Base-by-base conservation (phyloP, 257 asterid genomes). In the Forsythia viridissima region DNA sequence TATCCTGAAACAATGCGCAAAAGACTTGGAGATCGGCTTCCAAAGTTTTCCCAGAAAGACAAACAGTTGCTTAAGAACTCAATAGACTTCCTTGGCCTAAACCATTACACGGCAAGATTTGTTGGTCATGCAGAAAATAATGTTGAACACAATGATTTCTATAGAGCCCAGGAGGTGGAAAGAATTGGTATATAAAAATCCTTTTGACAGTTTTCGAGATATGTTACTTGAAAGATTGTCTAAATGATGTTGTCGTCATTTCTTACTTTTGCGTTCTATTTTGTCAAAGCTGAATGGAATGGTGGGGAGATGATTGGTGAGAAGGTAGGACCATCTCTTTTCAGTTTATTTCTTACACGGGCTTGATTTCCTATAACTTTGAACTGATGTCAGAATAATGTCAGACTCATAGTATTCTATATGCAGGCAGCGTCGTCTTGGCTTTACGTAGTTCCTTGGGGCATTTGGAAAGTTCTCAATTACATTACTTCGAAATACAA, bases 381-480 rank as follows among this genome's bases (percentile, higher is more conserved):
- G 63, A 36, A 76, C 59, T 41, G 15, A 43, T 70, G 46, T 70
- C 6, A 9, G 34, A 55, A 66, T 59, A 75, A 71, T 37, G 24
- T 0, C 51, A 40, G 2, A 61, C 72, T 73, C 73, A 75, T 69
- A 68, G 68, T 70, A 75, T 76, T 66, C 42, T 72, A 74, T 66
- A n/a, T 77, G 80, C 82, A 87, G 91, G 91, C 88, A 43, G 92
- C 88, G 34, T 89, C 91, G 3, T 44, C 87, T 16, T 87, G 92
- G 91, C 89, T 89, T 61, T 85, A 85, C 77, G 61, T 83, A 76
- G 89, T 87, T 82, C 92, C 90, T 71, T 87, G 90, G 90, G 92
- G 92, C 71, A 79, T 89, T 57, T 11, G 82, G 84, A 85, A 84
- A 80, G 72, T 84, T 84, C 87, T 89, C 34, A 85, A 85, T 79